Percentiles rank a stretch among this genome's conserved stretches.
These are phyloP conservation scores for Karstenula rhodostoma DNA, from an alignment of 2,329 filamentous ascomycete genomes.

Conservation along the genomic window DNA sequence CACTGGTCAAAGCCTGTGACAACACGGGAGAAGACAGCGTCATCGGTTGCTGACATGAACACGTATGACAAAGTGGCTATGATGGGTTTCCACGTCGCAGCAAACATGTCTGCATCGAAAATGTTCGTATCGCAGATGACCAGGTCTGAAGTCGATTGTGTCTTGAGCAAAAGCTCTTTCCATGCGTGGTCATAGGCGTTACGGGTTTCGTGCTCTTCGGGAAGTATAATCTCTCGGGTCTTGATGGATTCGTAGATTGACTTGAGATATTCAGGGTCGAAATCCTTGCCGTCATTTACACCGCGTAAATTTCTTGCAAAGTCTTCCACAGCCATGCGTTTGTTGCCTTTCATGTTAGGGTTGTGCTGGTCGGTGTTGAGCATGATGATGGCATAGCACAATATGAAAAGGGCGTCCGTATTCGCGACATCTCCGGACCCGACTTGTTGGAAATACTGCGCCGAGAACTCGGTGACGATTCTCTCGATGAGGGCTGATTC, in stretches of 20 bases:
- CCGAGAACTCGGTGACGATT: constrained; percentile 86
- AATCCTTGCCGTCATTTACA: constrained; percentile 86
- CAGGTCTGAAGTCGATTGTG: constrained; percentile 76
- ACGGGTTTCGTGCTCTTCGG: constrained; percentile 96
- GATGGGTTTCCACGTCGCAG: constrained; percentile 93
- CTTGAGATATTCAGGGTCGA: constrained; percentile 81
- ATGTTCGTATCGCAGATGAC: constrained; percentile 88
- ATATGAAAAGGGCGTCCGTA: constrained; percentile 85
- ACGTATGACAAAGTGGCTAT: constrained; percentile 96
- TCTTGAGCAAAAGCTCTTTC: constrained; percentile 91
- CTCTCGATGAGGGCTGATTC: constrained; percentile 93
- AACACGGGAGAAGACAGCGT: constrained; percentile 91
- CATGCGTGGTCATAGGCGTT: constrained; percentile 97
- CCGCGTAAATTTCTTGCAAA: constrained; percentile 91
- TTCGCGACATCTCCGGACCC: constrained; percentile 79
- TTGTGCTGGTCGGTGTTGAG: constrained; percentile 98
- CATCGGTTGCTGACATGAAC: constrained; percentile 98
- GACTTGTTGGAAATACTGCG: constrained; percentile 78
- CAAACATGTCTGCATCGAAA: constrained; percentile 98
- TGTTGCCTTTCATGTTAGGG: constrained; percentile 79
- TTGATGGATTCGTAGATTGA: constrained; percentile 92
- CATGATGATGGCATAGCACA: constrained; percentile 97
- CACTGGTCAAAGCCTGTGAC: constrained; percentile 97
- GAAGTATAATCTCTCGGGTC: constrained; percentile 92
- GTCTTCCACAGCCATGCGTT: constrained; percentile 83